Conservation (phyloP, 2,329 filamentous ascomycete species). For the Monilinia vaccinii-corymbosi region DNA sequence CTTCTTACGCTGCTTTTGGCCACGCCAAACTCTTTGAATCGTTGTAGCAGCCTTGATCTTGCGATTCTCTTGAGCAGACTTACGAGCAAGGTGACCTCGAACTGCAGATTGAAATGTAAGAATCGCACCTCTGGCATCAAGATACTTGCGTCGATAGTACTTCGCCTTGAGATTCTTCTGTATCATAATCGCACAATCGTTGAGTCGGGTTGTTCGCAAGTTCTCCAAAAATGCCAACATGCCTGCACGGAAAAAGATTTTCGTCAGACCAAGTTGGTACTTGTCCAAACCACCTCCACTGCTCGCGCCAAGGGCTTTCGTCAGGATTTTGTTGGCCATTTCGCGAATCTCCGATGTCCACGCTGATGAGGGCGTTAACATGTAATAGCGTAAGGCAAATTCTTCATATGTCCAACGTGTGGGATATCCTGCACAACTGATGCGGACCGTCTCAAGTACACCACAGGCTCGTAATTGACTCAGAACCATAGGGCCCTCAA, state of each 20-base stretch:
- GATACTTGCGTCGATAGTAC: constrained; percentile 86
- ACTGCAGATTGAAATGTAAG: constrained; percentile 69
- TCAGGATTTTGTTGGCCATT: constrained; percentile 89
- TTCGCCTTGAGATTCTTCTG: constrained; percentile 96
- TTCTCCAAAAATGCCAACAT: constrained; percentile 99
- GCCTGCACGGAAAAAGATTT: constrained; percentile 98
- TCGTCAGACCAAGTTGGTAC: constrained; percentile 94
- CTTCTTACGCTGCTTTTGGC: constrained; percentile 76
- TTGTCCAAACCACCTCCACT: constrained; percentile 74
- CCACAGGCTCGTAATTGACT: constrained; percentile 95
- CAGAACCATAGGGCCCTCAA: constrained; percentile 97
- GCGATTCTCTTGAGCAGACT: constrained; percentile 69
- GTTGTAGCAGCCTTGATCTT: constrained; percentile 81
- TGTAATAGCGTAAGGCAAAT: constrained; percentile 95
- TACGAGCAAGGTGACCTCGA: constrained; percentile 70
- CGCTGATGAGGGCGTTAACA: constrained; percentile 79
- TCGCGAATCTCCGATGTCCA: constrained; percentile 92
- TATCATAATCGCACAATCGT: constrained; percentile 92
- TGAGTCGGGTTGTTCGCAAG: constrained; percentile 78
- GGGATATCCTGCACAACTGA: constrained; percentile 94
- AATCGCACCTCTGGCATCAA: constrained; percentile 77
- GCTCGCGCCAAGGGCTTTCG: constrained; percentile 74
- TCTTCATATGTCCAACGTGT: constrained; percentile 99
- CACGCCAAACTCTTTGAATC: constrained; percentile 92
- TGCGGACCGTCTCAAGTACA: constrained; percentile 96